Evolutionary conservation across 768 basidiomycete species (phyloP).

Genomic region (Termitomyces sp.): DNA sequence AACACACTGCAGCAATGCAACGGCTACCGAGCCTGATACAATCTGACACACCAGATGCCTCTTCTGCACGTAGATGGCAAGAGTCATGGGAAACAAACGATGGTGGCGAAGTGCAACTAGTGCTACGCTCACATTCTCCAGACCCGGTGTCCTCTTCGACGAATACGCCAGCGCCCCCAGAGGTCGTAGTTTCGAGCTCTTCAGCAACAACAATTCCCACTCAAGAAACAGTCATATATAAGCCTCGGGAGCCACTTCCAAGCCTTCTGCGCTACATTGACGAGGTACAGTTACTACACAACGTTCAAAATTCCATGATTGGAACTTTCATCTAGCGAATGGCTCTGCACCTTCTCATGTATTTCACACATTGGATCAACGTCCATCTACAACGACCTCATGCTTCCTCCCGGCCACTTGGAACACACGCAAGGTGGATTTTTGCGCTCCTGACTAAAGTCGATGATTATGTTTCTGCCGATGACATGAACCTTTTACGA

Average conservation of each 20-base stretch:
- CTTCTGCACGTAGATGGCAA: slow-evolving; percentile 10
- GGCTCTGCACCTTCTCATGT: slow-evolving; percentile 75
- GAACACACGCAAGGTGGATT: slow-evolving; percentile 70
- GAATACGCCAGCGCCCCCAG: slow-evolving; percentile 29
- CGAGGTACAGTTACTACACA: slow-evolving; percentile 39
- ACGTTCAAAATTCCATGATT: background rate
- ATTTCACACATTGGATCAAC: slow-evolving; percentile 79
- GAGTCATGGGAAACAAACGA: slow-evolving; percentile 29
- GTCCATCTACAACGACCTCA: slow-evolving; percentile 43
- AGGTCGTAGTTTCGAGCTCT: slow-evolving; percentile 7
- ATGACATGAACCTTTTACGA: slow-evolving; percentile 74
- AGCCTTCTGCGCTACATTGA: slow-evolving; percentile 53
- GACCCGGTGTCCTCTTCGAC: slow-evolving; percentile 36
- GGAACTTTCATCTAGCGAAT: slow-evolving; percentile 39
- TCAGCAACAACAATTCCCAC: background rate
- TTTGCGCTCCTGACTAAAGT: slow-evolving; percentile 66
- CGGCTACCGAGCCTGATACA: slow-evolving; percentile 20
- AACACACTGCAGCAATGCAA: slow-evolving; percentile 19
- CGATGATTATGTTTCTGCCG: slow-evolving; percentile 63
- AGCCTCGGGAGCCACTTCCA: slow-evolving; percentile 55
- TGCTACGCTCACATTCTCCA: slow-evolving; percentile 25
- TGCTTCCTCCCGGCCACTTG: slow-evolving; percentile 33
- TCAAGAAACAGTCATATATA: slow-evolving; percentile 12
- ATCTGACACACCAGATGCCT: slow-evolving; percentile 22
- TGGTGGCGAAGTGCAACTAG: slow-evolving; percentile 37